Evolutionary conservation across 164 flowering plant species (phyloP).

Genomic region (Magnolia officinalis): DNA sequence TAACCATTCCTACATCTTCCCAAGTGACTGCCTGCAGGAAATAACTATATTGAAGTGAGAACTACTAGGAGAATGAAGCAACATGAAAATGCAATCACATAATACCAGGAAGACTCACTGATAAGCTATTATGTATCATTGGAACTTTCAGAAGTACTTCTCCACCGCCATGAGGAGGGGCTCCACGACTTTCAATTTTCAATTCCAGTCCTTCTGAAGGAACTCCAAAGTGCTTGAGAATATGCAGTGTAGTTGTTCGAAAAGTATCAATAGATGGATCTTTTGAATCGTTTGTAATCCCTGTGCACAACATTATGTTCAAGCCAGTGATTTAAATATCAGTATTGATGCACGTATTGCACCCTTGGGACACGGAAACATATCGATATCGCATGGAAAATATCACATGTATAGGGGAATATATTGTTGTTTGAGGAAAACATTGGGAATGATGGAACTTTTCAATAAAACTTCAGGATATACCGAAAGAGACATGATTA

Average conservation of each 20-base stretch:
- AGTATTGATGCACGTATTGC: no score
- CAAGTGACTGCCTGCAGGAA: slow-evolving; percentile 65
- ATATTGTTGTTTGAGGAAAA: no score
- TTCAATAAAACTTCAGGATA: no score
- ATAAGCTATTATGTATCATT: slow-evolving; percentile 29
- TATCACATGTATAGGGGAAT: no score
- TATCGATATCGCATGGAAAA: no score
- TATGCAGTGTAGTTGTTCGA: slow-evolving; percentile 58
- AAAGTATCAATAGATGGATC: slow-evolving; percentile 91
- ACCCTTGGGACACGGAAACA: no score
- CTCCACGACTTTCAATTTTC: slow-evolving; percentile 76
- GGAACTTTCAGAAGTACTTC: slow-evolving; percentile 68
- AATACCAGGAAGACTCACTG: slow-evolving; percentile 22
- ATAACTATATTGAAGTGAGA: slow-evolving; percentile 7
- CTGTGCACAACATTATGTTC: slow-evolving; percentile 26
- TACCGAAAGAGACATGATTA: no score
- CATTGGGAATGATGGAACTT: no score
- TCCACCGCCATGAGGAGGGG: slow-evolving; percentile 87
- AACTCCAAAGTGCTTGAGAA: slow-evolving; percentile 78
- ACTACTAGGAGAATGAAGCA: not conserved
- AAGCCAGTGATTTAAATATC: no score
- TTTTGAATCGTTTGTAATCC: slow-evolving; percentile 79
- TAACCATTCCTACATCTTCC: slow-evolving; percentile 89
- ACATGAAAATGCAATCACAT: not conserved
- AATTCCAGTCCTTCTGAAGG: slow-evolving; percentile 68